Evolutionary conservation across 345 rosid genomes (phyloP).

Genomic region (Euclidium syriacum): DNA sequence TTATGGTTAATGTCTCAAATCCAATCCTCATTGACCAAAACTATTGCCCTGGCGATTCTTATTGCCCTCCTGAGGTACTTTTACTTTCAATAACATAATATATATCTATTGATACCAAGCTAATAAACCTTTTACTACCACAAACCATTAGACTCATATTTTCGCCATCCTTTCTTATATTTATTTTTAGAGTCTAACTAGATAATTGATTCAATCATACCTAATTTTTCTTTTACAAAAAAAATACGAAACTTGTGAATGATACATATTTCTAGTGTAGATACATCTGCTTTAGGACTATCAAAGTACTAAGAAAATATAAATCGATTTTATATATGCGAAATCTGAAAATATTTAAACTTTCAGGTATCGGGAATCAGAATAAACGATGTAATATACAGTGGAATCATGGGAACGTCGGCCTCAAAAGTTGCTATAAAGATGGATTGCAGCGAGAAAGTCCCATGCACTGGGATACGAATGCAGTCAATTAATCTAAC

Average conservation of each 20-base stretch:
- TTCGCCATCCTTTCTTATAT: not conserved
- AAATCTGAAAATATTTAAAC: not conserved
- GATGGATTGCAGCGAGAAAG: slow-evolving; percentile 26
- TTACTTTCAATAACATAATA: no score
- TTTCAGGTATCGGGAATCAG: slow-evolving; percentile 27
- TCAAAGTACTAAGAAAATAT: no score
- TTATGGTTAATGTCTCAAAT: slow-evolving; percentile 38
- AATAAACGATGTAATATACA: slow-evolving; percentile 30
- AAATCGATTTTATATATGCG: no score
- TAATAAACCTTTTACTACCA: no score
- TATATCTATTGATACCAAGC: no score
- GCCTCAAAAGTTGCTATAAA: slow-evolving; percentile 30
- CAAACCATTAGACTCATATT: no score
- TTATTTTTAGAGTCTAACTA: no score
- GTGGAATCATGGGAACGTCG: slow-evolving; percentile 29
- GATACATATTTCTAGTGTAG: no score
- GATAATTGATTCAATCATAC: no score
- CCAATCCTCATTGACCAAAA: slow-evolving; percentile 60
- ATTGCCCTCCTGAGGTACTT: slow-evolving; percentile 48
- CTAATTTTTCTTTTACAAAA: no score
- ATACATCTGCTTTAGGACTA: no score
- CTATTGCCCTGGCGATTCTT: slow-evolving; percentile 47
- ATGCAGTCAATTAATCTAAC: slow-evolving; percentile 26
- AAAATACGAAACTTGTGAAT: no score
- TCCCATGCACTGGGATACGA: slow-evolving; percentile 27